Base-by-base conservation (phyloP, 2,329 filamentous ascomycete species). In the Apiospora marii region DNA sequence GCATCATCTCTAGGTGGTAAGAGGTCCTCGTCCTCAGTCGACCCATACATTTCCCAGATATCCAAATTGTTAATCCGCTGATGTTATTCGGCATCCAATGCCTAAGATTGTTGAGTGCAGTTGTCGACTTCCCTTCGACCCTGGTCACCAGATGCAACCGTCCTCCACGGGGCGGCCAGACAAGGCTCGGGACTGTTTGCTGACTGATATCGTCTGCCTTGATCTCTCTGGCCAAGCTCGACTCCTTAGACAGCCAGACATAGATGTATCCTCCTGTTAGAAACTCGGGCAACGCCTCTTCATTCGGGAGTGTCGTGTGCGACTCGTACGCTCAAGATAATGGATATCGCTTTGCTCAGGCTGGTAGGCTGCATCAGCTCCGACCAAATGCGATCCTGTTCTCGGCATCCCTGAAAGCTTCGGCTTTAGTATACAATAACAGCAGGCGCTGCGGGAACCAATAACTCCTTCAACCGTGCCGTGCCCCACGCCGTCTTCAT, bases 401-500 rank as follows among this genome's bases (percentile, higher is more conserved):
- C 13, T 37, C 14, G 44, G 43, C 12, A n/a, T 14, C 8, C 14
- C 14, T 41, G 19, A 34, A n/a, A 1, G 27, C 34, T 8, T 41
- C 13, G 34, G 34, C 1, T 12, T 34, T 41, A 41, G 12, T 64
- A n/a, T 41, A 41, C 58, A n/a, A 64, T 41, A 41, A 41, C 58
- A 4, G 67, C 41, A 68, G 6, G 22, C 19, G 67, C 41, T 24
- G 67, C 24, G 3, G 27, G n/a, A 22, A 68, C 3, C 12, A 44
- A 22, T 19, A 14, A 16, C 13, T n/a, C 37, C 14, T 46, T 27
- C 16, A 46, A 37, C 22, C n/a, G 13, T 19, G 41, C 67, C 16
- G 24, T 48, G 5, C 5, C 16, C 19, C 43, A 30, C 34, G n/a
- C 30, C 16, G 24, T 10, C 22, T 67, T 76, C 61, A 77, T 58